These are phyloP conservation scores for Limnanthes douglasii DNA, from an alignment of 345 rosid species.

Conservation along the genomic window DNA sequence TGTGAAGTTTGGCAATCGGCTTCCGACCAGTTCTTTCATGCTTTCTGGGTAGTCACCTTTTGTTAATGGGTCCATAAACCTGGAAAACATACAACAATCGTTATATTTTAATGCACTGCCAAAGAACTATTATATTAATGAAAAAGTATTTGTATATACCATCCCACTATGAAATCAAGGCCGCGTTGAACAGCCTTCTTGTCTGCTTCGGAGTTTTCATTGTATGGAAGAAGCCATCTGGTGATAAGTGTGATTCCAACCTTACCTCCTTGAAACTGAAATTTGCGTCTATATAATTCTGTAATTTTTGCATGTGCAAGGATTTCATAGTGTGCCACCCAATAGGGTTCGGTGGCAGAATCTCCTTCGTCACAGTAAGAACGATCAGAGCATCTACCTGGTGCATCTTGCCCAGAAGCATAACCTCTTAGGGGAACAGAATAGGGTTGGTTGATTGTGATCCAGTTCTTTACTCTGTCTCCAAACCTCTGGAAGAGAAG, in stretches of 20 bases:
- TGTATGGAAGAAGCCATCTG: no score
- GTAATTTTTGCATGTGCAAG: constrained; percentile 39
- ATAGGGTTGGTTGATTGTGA: constrained; percentile 37
- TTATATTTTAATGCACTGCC: no score
- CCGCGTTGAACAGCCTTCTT: no score
- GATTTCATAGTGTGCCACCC: constrained; percentile 23
- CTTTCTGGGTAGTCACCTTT: constrained; percentile 17
- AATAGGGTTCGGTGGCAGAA: constrained; percentile 31
- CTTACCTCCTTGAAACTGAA: no score
- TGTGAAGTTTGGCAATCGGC: constrained; percentile 5
- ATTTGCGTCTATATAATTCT: constrained; percentile 15
- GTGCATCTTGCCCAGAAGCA: constrained; percentile 12
- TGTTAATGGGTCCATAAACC: constrained; percentile 23
- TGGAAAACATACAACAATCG: no score
- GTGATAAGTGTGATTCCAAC: no score
- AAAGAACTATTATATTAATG: no score
- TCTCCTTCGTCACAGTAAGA: constrained; percentile 27
- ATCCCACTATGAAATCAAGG: no score
- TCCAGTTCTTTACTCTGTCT: constrained; percentile 49
- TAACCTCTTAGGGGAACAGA: constrained; percentile 17
- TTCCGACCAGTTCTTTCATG: constrained; percentile 5
- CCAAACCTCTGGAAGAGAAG: constrained; percentile 30
- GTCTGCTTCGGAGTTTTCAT: no score
- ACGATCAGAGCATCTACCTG: constrained; percentile 27
- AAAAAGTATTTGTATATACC: no score